Base-by-base conservation (phyloP, 345 rosid species). In the Abelmoschus esculentus region DNA sequence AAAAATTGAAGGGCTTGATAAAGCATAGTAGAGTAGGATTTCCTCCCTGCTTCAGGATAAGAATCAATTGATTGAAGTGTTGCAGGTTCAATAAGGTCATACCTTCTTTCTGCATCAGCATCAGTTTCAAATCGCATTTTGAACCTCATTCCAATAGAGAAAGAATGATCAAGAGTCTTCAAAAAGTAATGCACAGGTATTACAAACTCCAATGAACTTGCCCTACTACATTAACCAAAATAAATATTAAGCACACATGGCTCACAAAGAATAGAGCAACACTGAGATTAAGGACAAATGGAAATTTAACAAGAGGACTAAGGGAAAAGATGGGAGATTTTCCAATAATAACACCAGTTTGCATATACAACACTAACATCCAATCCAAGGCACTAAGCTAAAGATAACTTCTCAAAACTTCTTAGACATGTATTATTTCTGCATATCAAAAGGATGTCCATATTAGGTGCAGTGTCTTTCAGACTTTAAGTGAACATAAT, bases 41-140 rank as follows among this genome's bases (percentile, higher is more conserved):
- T 28, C 52, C 11, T 38, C 64, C 49, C 31, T 9, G 15, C 50
- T 32, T 50, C 3, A 9, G 38, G 34, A n/a, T 44, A 64, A 64
- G 58, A 42, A 31, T 14, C 13, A 34, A 44, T 17, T 6, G 61
- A 54, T 34, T 65, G 46, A 72, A 29, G 13, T 28, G 26, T 60
- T 42, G 36, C 31, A 61, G 67, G 53, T 53, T 58, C 26, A 66
- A 71, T 29, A 29, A 66, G 52, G 65, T 17, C 70, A 75, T 47
- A 95, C 99, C 99, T 92, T 80, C 34, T 97, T 26, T 98, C 82
- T 14, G 97, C 83, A 14, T 96, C 82, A 81, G 91, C 98, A 83
- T 42, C 98, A 36, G 91, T 78, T 79, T 90, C 97, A 72, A 83
- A 84, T 34, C 86, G 87, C 80, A 89, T 85, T 77, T 85, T 90